Evolutionary conservation across 2,329 filamentous ascomycete genomes (phyloP).

Genomic region (Hymenoscyphus occultus): DNA sequence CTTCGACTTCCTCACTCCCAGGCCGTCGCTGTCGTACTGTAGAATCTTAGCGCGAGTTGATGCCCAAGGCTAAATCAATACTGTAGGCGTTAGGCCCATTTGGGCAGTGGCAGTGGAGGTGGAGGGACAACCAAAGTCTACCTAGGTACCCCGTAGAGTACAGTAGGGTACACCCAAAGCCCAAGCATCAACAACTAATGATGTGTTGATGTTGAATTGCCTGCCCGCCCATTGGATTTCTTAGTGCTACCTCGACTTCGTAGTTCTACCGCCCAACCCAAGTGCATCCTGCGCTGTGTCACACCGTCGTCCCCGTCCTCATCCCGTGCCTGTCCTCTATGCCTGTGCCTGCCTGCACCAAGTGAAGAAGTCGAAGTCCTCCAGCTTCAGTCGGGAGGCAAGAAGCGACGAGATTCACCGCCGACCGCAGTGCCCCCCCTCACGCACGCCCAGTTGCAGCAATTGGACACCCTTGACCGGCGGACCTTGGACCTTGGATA

Average conservation of each 20-base stretch:
- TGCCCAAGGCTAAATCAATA: not conserved
- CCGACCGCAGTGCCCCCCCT: not conserved
- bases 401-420: not conserved
- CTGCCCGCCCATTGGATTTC: not conserved
- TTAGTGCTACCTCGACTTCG: not conserved
- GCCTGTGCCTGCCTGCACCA: too few species aligned
- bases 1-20: too few species aligned
- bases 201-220: not conserved
- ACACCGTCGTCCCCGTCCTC: too few species aligned
- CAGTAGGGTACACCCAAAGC: not conserved
- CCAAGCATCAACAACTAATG: not conserved
- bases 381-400: not conserved
- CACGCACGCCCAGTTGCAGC: not conserved
- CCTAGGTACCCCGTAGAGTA: too few species aligned
- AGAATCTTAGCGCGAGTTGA: not conserved
- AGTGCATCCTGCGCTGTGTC: too few species aligned
- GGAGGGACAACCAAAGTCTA: too few species aligned
- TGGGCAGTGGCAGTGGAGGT: not conserved
- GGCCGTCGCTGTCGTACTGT: too few species aligned
- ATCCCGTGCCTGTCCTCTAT: too few species aligned
- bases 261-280: not conserved
- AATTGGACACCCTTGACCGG: conserved; percentile 1
- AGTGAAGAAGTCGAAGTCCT: not conserved
- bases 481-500: conserved; percentile 1
- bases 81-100: not conserved